Conservation (phyloP, 2,329 filamentous ascomycete genomes). For the Aureobasidium namibiae region DNA sequence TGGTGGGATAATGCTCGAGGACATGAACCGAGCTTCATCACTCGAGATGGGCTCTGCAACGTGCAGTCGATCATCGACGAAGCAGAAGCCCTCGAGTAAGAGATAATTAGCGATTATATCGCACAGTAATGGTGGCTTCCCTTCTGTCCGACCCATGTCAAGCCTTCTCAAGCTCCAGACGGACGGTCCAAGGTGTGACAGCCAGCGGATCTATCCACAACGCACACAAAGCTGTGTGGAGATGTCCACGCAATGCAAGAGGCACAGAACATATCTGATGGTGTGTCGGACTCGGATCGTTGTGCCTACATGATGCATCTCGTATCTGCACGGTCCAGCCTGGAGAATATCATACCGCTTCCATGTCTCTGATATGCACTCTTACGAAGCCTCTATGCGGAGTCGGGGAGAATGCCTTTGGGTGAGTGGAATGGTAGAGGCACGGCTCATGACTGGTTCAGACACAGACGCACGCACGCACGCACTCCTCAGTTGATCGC, state of each 20-base stretch:
- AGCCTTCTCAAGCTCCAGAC: constrained; percentile 1
- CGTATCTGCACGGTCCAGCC: neutral
- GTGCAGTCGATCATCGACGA: neutral
- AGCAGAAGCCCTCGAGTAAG: neutral
- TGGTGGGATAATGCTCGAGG: neutral
- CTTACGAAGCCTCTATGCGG: neutral
- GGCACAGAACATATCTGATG: neutral
- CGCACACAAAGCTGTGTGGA: neutral
- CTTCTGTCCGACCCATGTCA: neutral
- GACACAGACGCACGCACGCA: neutral
- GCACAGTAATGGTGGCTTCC: neutral
- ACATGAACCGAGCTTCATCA: constrained; percentile 1
- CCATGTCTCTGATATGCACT: neutral
- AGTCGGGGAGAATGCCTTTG: neutral
- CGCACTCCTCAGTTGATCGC: neutral
- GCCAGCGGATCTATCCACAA: constrained; percentile 3
- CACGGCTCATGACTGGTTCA: neutral
- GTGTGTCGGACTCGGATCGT: constrained; percentile 1
- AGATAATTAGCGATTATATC: neutral
- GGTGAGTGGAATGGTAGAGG: neutral
- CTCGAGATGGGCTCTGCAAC: neutral
- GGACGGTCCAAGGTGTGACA: neutral
- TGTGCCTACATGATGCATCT: neutral
- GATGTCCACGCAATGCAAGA: constrained; percentile 1
- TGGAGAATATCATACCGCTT: neutral